Evolutionary conservation across 225 moss, liverwort and hornwort genomes (phyloP).

Genomic region (Physcomitrellopsis africana): DNA sequence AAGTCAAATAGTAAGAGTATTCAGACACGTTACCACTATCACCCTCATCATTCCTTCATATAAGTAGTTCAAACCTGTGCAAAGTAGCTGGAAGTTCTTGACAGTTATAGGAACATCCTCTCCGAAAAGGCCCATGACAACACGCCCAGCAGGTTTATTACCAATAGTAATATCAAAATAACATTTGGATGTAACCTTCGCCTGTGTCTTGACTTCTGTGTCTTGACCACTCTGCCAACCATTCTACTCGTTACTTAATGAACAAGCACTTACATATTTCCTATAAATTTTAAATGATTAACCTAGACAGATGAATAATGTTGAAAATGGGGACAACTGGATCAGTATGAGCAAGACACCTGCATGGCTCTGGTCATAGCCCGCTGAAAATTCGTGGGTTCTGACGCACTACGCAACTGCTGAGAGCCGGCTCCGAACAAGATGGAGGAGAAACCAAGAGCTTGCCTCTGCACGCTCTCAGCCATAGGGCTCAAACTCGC

Average conservation of each 20-base stretch:
- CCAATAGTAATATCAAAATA: too few species aligned
- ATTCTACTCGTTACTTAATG: too few species aligned
- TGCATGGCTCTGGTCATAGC: constrained; percentile 54
- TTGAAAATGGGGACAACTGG: too few species aligned
- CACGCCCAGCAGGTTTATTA: too few species aligned
- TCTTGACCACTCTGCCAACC: too few species aligned
- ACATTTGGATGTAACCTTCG: too few species aligned
- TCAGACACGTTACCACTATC: not conserved
- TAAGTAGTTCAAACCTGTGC: constrained; percentile 59
- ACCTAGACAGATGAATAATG: too few species aligned
- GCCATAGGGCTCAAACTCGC: constrained; percentile 34
- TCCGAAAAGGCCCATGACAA: too few species aligned
- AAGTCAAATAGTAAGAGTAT: not conserved
- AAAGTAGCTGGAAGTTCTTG: constrained; percentile 84
- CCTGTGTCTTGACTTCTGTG: too few species aligned
- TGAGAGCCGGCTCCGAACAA: constrained; percentile 51
- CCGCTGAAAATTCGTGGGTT: constrained; percentile 38
- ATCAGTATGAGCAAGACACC: constrained; percentile 31
- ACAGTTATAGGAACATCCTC: constrained; percentile 67
- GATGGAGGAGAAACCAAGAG: constrained; percentile 48
- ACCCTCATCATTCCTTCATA: not conserved
- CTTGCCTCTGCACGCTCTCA: constrained; percentile 23
- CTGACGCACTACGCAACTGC: constrained; percentile 42
- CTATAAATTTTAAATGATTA: too few species aligned
- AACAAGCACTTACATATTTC: too few species aligned